phyloP scores from a whole-genome alignment of 345 rosid genomes.

The Odontarrhena argentea region DNA sequence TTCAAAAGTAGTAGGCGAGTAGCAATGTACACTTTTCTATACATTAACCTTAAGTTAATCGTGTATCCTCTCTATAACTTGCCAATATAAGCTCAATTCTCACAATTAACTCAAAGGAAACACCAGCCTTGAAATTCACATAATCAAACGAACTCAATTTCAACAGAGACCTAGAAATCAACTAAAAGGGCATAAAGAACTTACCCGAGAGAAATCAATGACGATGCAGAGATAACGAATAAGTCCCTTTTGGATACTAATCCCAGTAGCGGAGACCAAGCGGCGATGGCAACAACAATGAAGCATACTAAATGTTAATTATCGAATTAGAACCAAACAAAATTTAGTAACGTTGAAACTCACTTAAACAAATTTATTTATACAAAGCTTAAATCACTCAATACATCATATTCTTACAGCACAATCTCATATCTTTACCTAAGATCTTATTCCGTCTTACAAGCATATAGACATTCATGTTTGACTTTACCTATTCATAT shows the following conservation, averaged over 20 bases:
- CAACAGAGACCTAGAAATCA: background rate
- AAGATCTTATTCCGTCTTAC: constrained; percentile 23
- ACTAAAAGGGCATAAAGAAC: constrained; percentile 5
- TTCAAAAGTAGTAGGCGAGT: background rate
- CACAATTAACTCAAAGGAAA: constrained; percentile 1
- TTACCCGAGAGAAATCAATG: constrained; percentile 83
- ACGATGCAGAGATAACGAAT: constrained; percentile 83
- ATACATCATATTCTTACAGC: constrained; percentile 2
- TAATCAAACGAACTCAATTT: background rate
- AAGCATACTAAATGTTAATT: constrained; percentile 56
- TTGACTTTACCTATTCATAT: constrained; percentile 17
- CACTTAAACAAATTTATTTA: background rate
- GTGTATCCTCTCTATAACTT: background rate
- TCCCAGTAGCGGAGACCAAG: constrained; percentile 58
- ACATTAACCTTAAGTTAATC: background rate
- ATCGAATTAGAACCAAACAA: too few relatives aligned
- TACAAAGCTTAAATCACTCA: background rate
- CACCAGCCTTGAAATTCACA: constrained; percentile 8
- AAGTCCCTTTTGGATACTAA: constrained; percentile 90
- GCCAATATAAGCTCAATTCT: background rate
- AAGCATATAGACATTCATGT: constrained; percentile 1
- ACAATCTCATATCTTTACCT: background rate
- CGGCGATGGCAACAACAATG: constrained; percentile 75
- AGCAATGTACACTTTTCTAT: background rate
- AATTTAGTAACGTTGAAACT: background rate